Evolutionary conservation across 805 yeast genomes (phyloP).

Genomic region (Candida ulmi): DNA sequence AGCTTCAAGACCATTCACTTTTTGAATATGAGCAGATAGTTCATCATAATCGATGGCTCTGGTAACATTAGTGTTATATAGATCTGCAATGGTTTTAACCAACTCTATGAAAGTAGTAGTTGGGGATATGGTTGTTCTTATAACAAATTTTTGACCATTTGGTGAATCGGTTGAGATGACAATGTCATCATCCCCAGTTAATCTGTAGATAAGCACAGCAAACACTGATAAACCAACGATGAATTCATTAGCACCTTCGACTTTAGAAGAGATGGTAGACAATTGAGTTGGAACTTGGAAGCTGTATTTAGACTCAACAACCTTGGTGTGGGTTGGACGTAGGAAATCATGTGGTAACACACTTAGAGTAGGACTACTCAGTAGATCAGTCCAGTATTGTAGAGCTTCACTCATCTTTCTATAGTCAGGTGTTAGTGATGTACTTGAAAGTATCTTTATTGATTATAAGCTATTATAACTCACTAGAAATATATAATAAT

Average conservation of each 20-base stretch:
- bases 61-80: constrained; percentile 28
- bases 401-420: constrained; percentile 13
- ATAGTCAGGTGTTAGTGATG: no score
- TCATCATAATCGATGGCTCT: constrained; percentile 46
- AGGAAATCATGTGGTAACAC: constrained; percentile 85
- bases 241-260: constrained; percentile 33
- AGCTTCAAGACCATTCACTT: constrained; percentile 43
- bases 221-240: constrained; percentile 57
- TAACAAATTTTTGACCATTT: constrained; percentile 43
- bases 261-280: constrained; percentile 12
- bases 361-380: constrained; percentile 80
- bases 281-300: constrained; percentile 29
- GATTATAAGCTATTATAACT: no score
- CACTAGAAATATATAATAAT: no score
- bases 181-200: constrained; percentile 93
- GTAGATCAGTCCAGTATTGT: constrained; percentile 55
- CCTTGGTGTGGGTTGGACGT: constrained; percentile 64
- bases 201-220: constrained; percentile 65
- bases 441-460: no score
- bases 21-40: constrained; percentile 47
- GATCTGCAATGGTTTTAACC: constrained; percentile 36
- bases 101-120: constrained; percentile 49
- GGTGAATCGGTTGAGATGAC: constrained; percentile 67
- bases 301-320: constrained; percentile 53
- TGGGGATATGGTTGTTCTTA: constrained; percentile 58